A percentile compares a stretch with the other conserved stretches of the same genome.
Conservation (phyloP, 371 early-diverging fungal genomes). For the Dinochytrium kinnereticum region DNA sequence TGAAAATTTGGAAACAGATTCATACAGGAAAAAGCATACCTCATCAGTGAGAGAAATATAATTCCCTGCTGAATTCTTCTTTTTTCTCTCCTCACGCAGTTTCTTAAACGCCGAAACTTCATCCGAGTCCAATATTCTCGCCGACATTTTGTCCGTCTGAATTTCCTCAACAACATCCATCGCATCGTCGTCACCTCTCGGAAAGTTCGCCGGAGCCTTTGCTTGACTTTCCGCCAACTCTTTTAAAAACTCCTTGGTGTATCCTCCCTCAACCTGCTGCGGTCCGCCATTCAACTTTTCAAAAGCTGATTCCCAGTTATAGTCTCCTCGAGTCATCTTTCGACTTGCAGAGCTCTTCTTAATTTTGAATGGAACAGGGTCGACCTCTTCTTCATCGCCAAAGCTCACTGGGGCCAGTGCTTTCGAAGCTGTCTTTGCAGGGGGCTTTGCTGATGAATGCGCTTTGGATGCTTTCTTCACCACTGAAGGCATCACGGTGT, state of each 20-base stretch:
- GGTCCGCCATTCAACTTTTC: background rate
- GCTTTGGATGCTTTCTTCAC: no score
- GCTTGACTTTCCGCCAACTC: slow-evolving; percentile 29
- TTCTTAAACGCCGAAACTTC: slow-evolving; percentile 45
- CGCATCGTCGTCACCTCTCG: background rate
- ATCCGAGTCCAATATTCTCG: slow-evolving; percentile 34
- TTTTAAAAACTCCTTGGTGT: slow-evolving; percentile 36
- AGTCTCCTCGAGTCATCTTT: slow-evolving; percentile 34
- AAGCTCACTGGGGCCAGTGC: background rate
- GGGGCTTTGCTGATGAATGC: no score
- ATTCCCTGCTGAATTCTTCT: slow-evolving; percentile 21
- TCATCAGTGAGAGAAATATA: background rate
- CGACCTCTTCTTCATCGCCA: slow-evolving; percentile 3
- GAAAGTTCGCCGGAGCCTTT: slow-evolving; percentile 11
- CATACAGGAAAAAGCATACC: background rate
- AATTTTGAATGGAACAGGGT: slow-evolving; percentile 24
- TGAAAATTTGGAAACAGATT: background rate
- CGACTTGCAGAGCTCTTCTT: slow-evolving; percentile 39
- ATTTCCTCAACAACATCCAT: background rate
- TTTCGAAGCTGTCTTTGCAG: no score
- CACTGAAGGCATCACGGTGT: background rate
- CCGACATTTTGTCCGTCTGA: background rate
- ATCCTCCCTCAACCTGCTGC: background rate
- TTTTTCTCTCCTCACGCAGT: slow-evolving; percentile 41
- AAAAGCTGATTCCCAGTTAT: slow-evolving; percentile 27